phyloP scores from a whole-genome alignment of 2,329 filamentous ascomycete genomes.

The Colletotrichum magnum region DNA sequence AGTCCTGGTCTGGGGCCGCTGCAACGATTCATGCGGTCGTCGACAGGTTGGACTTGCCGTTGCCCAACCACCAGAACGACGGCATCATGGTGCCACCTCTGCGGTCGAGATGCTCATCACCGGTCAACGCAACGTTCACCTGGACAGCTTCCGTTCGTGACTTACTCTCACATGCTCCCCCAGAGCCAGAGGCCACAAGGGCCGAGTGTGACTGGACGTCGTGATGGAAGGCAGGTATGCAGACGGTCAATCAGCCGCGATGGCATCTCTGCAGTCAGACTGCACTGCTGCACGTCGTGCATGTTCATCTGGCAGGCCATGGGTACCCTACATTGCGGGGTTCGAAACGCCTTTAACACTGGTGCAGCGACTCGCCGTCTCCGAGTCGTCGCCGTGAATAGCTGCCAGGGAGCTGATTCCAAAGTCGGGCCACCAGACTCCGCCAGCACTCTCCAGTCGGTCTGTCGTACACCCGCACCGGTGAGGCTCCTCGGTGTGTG shows the following conservation, averaged over 20 bases:
- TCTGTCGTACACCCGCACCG: slow-evolving; percentile 19
- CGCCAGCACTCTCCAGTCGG: neutral
- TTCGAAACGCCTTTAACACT: neutral
- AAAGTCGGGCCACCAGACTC: neutral
- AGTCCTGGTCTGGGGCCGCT: slow-evolving; percentile 15
- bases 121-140: slow-evolving; percentile 5
- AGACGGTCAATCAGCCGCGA: too few relatives aligned
- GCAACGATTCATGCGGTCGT: slow-evolving; percentile 2
- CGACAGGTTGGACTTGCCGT: neutral
- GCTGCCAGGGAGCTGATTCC: neutral
- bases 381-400: neutral
- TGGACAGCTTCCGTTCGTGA: too few relatives aligned
- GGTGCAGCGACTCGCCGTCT: neutral
- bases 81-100: neutral
- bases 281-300: slow-evolving; percentile 23
- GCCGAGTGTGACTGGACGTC: too few relatives aligned
- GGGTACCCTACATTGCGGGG: slow-evolving; percentile 18
- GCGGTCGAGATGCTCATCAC: neutral
- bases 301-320: slow-evolving; percentile 21
- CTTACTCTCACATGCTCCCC: too few relatives aligned
- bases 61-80: neutral
- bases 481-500: neutral
- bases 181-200: too few relatives aligned
- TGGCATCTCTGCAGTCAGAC: slow-evolving; percentile 11
- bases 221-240: too few relatives aligned